These are phyloP conservation scores for Penicillium paneum DNA, from an alignment of 2,329 filamentous ascomycete genomes.

Conservation along the genomic window DNA sequence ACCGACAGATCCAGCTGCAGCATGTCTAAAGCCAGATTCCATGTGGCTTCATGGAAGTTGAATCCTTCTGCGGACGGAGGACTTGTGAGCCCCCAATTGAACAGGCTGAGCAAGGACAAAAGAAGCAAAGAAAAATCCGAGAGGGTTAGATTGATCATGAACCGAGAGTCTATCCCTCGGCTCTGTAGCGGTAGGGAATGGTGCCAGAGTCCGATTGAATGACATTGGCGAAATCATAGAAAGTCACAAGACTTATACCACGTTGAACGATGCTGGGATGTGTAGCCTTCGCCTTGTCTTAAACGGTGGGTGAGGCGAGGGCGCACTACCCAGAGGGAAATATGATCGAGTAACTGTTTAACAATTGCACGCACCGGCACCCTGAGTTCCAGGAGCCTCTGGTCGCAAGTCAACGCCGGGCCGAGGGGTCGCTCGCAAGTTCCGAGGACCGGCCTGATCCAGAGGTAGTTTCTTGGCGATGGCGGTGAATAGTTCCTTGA, in stretches of 20 bases:
- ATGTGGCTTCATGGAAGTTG: conserved; percentile 22
- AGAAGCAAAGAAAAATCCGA: conserved; percentile 22
- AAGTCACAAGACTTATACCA: conserved; percentile 11
- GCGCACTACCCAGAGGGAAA: not conserved
- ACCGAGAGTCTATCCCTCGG: conserved; percentile 14
- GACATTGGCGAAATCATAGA: conserved; percentile 9
- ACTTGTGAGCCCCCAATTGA: conserved; percentile 12
- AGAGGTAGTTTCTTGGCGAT: conserved; percentile 97
- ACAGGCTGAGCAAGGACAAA: conserved; percentile 13
- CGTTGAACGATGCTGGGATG: not conserved
- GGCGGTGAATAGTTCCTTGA: conserved; percentile 90
- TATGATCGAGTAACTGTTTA: conserved; percentile 37
- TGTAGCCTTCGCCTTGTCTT: not conserved
- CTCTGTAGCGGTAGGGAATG: conserved; percentile 6
- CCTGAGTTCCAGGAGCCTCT: conserved; percentile 59
- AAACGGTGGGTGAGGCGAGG: not conserved
- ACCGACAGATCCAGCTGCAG: conserved; percentile 28
- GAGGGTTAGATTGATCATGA: conserved; percentile 15
- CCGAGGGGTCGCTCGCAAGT: conserved; percentile 64
- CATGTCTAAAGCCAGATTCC: conserved; percentile 32
- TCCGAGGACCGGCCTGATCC: conserved; percentile 90
- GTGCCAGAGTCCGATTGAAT: not conserved
- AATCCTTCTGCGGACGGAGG: conserved; percentile 13
- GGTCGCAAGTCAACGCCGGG: conserved; percentile 66
- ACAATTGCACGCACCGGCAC: conserved; percentile 61